Base-by-base conservation (phyloP, 2,329 filamentous ascomycete species). In the Cytospora schulzeri region DNA sequence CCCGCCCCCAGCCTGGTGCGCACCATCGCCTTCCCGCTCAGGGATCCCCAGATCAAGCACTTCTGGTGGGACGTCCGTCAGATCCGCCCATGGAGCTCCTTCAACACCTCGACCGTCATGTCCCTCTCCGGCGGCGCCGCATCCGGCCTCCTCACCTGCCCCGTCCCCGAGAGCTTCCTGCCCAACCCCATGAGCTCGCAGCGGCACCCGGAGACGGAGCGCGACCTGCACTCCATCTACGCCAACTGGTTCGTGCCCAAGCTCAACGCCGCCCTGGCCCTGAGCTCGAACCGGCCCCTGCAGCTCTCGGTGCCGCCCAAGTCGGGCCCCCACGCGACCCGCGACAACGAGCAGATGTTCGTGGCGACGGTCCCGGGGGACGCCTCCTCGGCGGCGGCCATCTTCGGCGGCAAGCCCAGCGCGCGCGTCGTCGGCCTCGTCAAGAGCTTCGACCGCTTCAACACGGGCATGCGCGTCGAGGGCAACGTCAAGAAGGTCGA, bases 1-100 rank as follows among this genome's bases (percentile, higher is more conserved):
- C 93, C 93, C 24, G 89, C 92, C 26, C 90, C 93, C 22, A 89
- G 90, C 50, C 82, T 97, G 38, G 92, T 96, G 45, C 90, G 90
- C 72, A 91, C 89, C 69, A 86, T 94, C 69, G 91, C 90, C 66
- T 88, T 90, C 73, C 88, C 78, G 68, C 81, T 82, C 72, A 86
- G 82, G 68, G 91, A 87, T 75, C 88, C 83, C 72, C 85, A 83
- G 77, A 89, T 85, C 71, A 92, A 89, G 75, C 88, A 96, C 79
- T 97, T 94, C 77, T 98, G 94, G 94, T 97, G 92, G 91, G 94
- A 98, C 73, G 85, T 96, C 65, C 91, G 94, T 70, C 94, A 96
- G 74, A 82, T 97, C 69, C 88, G 91, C 68, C 85, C 88, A 67
- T 97, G 94, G 94, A 85, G 85, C 59, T 85, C 87, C 70, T 97